A percentile compares a stretch with the other conserved stretches of the same genome.
Evolutionary conservation across 495 filamentous ascomycete species (phyloP).

Genomic region (Talaromyces wortmannii): DNA sequence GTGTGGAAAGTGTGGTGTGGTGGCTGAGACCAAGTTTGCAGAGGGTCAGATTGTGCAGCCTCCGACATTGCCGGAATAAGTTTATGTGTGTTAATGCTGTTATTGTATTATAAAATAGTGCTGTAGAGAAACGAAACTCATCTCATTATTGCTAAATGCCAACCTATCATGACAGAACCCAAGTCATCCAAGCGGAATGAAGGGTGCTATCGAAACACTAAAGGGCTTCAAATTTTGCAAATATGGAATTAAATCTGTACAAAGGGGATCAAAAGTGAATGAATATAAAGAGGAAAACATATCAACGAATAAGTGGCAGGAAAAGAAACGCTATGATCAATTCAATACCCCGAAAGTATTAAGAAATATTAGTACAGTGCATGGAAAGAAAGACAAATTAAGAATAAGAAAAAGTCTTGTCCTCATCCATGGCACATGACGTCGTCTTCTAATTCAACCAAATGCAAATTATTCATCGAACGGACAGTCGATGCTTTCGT

Average conservation of each 20-base stretch:
- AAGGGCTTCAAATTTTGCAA: too few relatives aligned
- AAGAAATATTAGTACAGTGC: background rate
- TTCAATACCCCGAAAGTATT: background rate
- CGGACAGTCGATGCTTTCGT: slow-evolving; percentile 92
- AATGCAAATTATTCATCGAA: slow-evolving; percentile 71
- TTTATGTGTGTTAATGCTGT: background rate
- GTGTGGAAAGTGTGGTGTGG: slow-evolving; percentile 69
- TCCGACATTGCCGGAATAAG: slow-evolving; percentile 23
- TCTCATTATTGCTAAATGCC: too few relatives aligned
- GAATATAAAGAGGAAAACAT: background rate
- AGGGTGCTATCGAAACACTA: too few relatives aligned
- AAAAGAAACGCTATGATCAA: too few relatives aligned
- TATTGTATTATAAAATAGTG: background rate
- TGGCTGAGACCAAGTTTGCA: slow-evolving; percentile 48
- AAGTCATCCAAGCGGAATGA: too few relatives aligned
- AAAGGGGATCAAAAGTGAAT: background rate
- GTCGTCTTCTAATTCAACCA: slow-evolving; percentile 4
- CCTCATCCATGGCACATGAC: slow-evolving; percentile 1
- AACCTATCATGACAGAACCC: too few relatives aligned
- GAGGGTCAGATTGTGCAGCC: slow-evolving; percentile 40
- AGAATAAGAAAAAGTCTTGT: slow-evolving; percentile 4
- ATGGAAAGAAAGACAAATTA: background rate
- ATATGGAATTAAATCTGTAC: background rate
- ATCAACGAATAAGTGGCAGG: too few relatives aligned
- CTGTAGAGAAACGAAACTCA: background rate